Conservation (phyloP, 768 basidiomycete species). For the Xerocomus potaroensis region DNA sequence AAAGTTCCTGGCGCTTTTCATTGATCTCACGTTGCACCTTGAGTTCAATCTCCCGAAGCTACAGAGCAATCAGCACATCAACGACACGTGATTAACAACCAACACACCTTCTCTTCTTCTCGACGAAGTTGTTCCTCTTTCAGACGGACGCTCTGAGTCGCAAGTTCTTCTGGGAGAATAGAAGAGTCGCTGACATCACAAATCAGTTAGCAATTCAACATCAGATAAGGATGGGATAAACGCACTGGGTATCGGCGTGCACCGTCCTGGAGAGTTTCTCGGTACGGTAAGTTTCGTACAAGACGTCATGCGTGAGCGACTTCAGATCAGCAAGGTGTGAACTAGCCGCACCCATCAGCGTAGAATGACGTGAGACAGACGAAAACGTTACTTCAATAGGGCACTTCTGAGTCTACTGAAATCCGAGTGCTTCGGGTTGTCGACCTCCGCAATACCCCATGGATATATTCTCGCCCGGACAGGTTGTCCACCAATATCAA, state of each 20-base stretch:
- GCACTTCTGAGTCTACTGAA: conserved; percentile 91
- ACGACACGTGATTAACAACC: neutral
- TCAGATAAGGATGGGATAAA: neutral
- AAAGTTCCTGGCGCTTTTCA: conserved; percentile 92
- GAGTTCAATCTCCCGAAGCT: conserved; percentile 96
- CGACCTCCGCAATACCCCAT: conserved; percentile 98
- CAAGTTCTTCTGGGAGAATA: conserved; percentile 93
- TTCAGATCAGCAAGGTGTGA: conserved; percentile 95
- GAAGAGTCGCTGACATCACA: conserved; percentile 63
- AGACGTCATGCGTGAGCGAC: conserved; percentile 86
- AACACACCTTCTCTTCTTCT: conserved; percentile 87
- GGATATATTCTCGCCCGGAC: conserved; percentile 95
- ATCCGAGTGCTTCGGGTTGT: conserved; percentile 99
- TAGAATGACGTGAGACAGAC: neutral
- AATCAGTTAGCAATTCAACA: conserved; percentile 22
- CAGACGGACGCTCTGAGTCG: conserved; percentile 92
- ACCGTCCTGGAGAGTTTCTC: conserved; percentile 94
- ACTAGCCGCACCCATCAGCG: conserved; percentile 39
- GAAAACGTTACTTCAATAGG: conserved; percentile 66
- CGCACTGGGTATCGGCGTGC: conserved; percentile 69
- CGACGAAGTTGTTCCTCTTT: conserved; percentile 98
- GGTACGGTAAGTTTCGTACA: conserved; percentile 97
- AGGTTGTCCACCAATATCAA: conserved; percentile 87
- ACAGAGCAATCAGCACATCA: conserved; percentile 13
- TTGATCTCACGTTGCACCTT: conserved; percentile 98